These are phyloP conservation scores for Eucalyptus tenuipes DNA, from an alignment of 345 rosid species.

Conservation along the genomic window DNA sequence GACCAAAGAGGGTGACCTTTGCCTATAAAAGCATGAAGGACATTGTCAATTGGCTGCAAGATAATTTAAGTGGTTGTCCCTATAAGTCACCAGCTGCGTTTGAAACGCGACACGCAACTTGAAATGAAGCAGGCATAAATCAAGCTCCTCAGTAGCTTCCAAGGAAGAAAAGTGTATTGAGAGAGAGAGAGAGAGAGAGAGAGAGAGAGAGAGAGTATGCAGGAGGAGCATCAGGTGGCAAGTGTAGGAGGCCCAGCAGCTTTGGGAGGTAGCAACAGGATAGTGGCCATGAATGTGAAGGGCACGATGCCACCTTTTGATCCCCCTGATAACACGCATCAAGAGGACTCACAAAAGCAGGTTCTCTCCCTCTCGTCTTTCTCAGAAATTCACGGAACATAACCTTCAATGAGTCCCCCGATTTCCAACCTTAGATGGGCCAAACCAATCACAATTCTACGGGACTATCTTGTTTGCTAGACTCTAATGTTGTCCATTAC, in stretches of 20 bases:
- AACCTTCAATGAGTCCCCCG: neutral
- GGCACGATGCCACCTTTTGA: neutral
- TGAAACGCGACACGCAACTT: neutral
- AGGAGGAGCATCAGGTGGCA: neutral
- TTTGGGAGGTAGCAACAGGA: slow-evolving; percentile 13
- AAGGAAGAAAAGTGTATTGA: neutral
- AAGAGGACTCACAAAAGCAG: neutral
- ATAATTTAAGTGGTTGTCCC: neutral
- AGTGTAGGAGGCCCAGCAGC: neutral
- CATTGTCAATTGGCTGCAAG: neutral
- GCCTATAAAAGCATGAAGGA: neutral
- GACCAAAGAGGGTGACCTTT: neutral
- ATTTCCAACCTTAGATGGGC: neutral
- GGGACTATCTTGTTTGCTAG: neutral
- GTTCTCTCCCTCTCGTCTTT: neutral
- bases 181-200: neutral
- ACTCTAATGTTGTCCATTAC: neutral
- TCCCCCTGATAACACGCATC: neutral
- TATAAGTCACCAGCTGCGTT: neutral
- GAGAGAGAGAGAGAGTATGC: neutral
- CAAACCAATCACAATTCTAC: neutral
- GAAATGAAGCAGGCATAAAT: neutral
- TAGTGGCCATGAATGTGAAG: slow-evolving; percentile 11
- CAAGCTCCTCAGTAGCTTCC: neutral
- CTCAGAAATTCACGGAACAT: neutral